These are phyloP conservation scores for Nymphaea colorata DNA, from an alignment of 164 flowering plant species.

Conservation along the genomic window DNA sequence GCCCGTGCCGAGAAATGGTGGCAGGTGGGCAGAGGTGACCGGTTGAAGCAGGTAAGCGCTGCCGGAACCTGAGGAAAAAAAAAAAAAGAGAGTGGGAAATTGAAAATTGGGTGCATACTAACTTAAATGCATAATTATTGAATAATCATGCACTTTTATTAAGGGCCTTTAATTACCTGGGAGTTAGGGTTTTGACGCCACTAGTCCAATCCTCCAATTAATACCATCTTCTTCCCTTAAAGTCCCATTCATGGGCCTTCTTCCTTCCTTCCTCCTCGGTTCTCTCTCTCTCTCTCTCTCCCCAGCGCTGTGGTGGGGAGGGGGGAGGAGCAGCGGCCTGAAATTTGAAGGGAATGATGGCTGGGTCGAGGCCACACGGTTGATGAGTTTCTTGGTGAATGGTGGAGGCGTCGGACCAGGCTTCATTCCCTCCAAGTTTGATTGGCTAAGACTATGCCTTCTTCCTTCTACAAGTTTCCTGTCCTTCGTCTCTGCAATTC, in stretches of 20 bases:
- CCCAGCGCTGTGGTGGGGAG: background rate
- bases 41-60: background rate
- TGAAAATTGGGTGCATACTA: too few relatives aligned
- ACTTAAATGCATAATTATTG: background rate
- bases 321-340: background rate
- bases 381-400: background rate
- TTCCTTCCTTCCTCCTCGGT: background rate
- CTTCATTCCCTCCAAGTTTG: background rate
- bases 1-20: background rate
- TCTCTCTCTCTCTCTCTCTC: background rate
- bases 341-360: background rate
- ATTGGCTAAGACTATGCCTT: too few relatives aligned
- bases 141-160: background rate
- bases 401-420: background rate
- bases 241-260: background rate
- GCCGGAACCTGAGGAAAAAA: background rate
- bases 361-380: background rate
- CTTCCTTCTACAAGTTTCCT: too few relatives aligned
- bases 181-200: background rate
- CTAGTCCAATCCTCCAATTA: background rate
- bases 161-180: too few relatives aligned
- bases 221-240: background rate
- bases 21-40: background rate
- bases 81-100: too few relatives aligned
- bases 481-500: too few relatives aligned